These are phyloP conservation scores for Talaromyces borbonicus DNA, from an alignment of 495 filamentous ascomycete genomes.

Conservation along the genomic window DNA sequence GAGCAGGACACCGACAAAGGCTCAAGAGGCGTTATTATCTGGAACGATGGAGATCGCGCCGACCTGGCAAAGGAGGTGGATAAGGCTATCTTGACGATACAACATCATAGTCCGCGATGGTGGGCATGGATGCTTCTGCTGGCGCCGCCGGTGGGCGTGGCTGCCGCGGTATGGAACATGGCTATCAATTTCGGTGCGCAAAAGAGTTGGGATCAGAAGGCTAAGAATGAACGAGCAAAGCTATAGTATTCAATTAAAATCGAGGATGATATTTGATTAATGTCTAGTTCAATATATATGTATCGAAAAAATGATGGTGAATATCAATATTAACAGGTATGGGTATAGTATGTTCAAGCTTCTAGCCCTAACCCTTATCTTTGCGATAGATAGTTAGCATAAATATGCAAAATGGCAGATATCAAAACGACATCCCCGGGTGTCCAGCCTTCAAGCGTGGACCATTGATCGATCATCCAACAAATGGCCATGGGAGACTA, in stretches of 20 bases:
- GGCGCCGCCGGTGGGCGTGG: conserved; percentile 60
- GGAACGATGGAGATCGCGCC: conserved; percentile 70
- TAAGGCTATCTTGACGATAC: conserved; percentile 51
- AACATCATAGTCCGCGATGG: conserved; percentile 56
- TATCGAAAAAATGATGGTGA: not conserved
- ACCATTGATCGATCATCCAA: too few relatives aligned
- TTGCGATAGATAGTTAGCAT: too few relatives aligned
- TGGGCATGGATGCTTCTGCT: conserved; percentile 69
- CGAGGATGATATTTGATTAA: not conserved
- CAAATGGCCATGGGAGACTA: too few relatives aligned
- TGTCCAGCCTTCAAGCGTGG: too few relatives aligned
- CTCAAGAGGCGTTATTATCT: conserved; percentile 61
- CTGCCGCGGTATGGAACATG: conserved; percentile 54
- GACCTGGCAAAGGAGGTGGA: conserved; percentile 56
- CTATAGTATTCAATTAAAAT: conserved; percentile 40
- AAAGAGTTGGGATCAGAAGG: conserved; percentile 58
- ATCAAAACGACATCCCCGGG: too few relatives aligned
- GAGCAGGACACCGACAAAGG: conserved; percentile 9
- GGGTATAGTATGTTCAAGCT: too few relatives aligned
- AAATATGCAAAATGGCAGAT: too few relatives aligned
- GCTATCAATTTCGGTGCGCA: conserved; percentile 56
- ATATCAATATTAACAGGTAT: not conserved
- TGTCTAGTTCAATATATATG: not conserved
- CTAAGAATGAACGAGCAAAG: conserved; percentile 57
- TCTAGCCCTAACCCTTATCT: too few relatives aligned